These are phyloP conservation scores for Ceratopteris richardii DNA, from an alignment of 75 land plant species.

Conservation along the genomic window DNA sequence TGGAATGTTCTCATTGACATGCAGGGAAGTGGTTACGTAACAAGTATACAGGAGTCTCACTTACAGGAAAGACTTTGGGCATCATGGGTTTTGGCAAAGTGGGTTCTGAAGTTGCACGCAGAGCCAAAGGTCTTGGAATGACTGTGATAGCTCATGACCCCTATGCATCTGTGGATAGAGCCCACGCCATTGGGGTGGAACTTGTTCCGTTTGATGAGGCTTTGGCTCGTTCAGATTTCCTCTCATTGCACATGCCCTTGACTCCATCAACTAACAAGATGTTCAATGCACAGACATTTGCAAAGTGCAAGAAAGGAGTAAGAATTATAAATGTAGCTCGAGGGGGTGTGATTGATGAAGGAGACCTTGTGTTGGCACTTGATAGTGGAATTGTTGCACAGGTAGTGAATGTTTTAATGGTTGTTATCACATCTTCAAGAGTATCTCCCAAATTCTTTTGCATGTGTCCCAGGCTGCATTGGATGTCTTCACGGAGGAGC, in stretches of 20 bases:
- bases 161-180: slow-evolving; percentile 58
- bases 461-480: slow-evolving; percentile 57
- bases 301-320: slow-evolving; percentile 51
- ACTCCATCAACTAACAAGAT: slow-evolving; percentile 55
- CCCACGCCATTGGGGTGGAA: slow-evolving; percentile 56
- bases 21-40: slow-evolving; percentile 56
- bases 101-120: too few species aligned
- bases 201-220: slow-evolving; percentile 61
- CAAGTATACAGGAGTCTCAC: slow-evolving; percentile 58
- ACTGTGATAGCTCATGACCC: slow-evolving; percentile 62
- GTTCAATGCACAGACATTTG: slow-evolving; percentile 46
- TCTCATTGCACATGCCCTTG: slow-evolving; percentile 61
- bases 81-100: slow-evolving; percentile 72
- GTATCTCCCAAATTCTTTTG: too few species aligned
- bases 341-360: slow-evolving; percentile 68
- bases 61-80: slow-evolving; percentile 51
- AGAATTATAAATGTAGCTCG: slow-evolving; percentile 61
- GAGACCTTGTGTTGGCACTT: slow-evolving; percentile 47
- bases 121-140: slow-evolving; percentile 67
- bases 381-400: slow-evolving; percentile 64
- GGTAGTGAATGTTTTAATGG: slow-evolving; percentile 16
- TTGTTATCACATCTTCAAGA: too few species aligned
- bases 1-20: too few species aligned
- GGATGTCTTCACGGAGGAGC: slow-evolving; percentile 87
- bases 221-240: slow-evolving; percentile 45